Conservation (phyloP, 495 filamentous ascomycete species). For the Antarctomyces pellizariae region DNA sequence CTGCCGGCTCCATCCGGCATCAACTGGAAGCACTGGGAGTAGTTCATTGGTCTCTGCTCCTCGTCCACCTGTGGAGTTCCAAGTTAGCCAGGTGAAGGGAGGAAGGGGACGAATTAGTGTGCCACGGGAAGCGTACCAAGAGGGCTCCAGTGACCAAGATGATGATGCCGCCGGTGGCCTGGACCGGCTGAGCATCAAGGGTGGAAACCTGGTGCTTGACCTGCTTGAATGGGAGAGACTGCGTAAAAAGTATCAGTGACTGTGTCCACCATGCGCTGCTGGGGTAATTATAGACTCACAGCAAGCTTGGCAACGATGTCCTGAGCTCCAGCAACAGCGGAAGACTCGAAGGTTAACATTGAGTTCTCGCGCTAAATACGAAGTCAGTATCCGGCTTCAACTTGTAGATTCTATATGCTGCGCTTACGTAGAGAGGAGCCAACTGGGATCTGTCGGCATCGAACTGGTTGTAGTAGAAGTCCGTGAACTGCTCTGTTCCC, state of each 20-base stretch:
- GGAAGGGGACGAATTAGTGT: background rate
- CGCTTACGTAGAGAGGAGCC: conserved; percentile 52
- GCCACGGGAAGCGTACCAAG: conserved; percentile 36
- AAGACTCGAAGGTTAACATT: conserved; percentile 79
- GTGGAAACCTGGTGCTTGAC: conserved; percentile 46
- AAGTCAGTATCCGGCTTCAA: conserved; percentile 4
- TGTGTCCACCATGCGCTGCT: background rate
- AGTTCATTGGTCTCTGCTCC: conserved; percentile 57
- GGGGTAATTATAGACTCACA: conserved; percentile 22
- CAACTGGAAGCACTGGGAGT: conserved; percentile 68
- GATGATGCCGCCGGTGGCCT: conserved; percentile 36
- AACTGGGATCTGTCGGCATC: conserved; percentile 39
- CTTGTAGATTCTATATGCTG: too few relatives aligned
- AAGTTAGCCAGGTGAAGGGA: background rate
- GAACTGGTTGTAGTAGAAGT: conserved; percentile 78
- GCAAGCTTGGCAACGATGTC: conserved; percentile 54
- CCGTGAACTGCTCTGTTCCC: conserved; percentile 49
- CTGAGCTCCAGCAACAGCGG: conserved; percentile 28
- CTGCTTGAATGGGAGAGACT: conserved; percentile 61
- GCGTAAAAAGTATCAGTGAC: conserved; percentile 1
- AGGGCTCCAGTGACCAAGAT: conserved; percentile 72
- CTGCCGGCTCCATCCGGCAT: conserved; percentile 37
- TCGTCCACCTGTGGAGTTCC: conserved; percentile 44
- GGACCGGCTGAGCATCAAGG: conserved; percentile 54
- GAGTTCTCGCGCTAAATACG: conserved; percentile 47